Evolutionary conservation across 345 rosid genomes (phyloP), one percentile per base, ranked within the genome.

Genomic region (Zanthoxylum bungeanum): DNA sequence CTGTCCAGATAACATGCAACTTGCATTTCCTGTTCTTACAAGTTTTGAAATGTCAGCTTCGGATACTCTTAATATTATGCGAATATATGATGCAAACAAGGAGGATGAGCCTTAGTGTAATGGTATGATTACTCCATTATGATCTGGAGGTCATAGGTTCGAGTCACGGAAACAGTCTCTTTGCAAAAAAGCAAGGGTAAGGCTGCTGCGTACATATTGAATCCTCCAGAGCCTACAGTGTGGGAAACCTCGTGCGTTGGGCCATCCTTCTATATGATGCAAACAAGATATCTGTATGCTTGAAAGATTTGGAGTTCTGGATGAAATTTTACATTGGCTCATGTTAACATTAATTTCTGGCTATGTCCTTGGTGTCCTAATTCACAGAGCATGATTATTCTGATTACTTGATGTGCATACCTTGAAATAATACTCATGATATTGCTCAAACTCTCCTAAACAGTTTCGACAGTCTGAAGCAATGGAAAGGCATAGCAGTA

Each of bases 401-500:
- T 27, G 30, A 17, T 57, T 44, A 24, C 25, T 65, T 9, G 3
- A 21, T n/a, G 44, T 10, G 22, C 21, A 3, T 70, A 12, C 21
- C 57, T 53, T 68, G 62, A 53, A 25, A 40, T 10, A 6, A 25
- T 40, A 39, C 44, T 30, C 50, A 25, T 36, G 9, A n/a, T 31
- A 56, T n/a, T 7, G n/a, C 11, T 46, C 31, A 36, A 71, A 62
- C 16, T 57, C 36, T 62, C 31, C 47, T 66, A 34, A 57, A 69
- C 74, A 63, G 71, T 81, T 63, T 65, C 86, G 63, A 74, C 77
- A 36, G 34, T 68, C 75, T 9, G 79, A 73, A 68, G 85, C 59
- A 52, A 72, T 50, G 72, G 86, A 85, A 73, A 86, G 79, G 74
- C 75, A 61, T 34, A 82, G 84, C 76, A 69, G 64, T 25, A 78